Percentiles rank a stretch among this genome's conserved stretches.
phyloP scores from a whole-genome alignment of 495 filamentous ascomycete species.

The Talaromyces borbonicus region DNA sequence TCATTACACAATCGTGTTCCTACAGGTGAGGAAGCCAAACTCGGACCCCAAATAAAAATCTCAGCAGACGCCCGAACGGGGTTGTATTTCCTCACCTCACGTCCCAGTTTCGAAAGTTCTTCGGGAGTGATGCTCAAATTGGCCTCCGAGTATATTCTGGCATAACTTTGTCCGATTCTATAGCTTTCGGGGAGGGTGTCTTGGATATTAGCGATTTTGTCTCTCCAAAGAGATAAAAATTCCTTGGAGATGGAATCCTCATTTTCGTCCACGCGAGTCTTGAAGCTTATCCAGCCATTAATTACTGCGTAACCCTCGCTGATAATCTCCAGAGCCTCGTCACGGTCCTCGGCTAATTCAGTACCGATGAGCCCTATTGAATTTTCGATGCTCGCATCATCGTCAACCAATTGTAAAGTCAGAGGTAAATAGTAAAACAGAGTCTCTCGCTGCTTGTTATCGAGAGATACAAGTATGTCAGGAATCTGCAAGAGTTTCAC shows the following conservation, averaged over 20 bases:
- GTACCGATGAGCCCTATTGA: constrained; percentile 46
- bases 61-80: constrained; percentile 30
- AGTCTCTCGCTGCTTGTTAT: constrained; percentile 22
- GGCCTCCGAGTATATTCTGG: constrained; percentile 26
- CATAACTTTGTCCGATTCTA: constrained; percentile 31
- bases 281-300: constrained; percentile 30
- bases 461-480: constrained; percentile 19
- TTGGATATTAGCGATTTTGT: constrained; percentile 21
- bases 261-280: constrained; percentile 8
- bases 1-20: constrained; percentile 46
- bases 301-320: constrained; percentile 46
- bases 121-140: constrained; percentile 23
- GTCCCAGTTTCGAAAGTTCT: constrained; percentile 25
- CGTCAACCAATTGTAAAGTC: constrained; percentile 48
- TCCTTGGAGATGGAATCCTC: background rate
- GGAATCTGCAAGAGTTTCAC: constrained; percentile 40
- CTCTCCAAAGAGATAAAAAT: constrained; percentile 22
- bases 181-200: constrained; percentile 26
- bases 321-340: constrained; percentile 52
- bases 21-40: constrained; percentile 25
- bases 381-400: constrained; percentile 49
- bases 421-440: constrained; percentile 43
- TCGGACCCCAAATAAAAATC: constrained; percentile 25
- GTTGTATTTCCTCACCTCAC: constrained; percentile 28
- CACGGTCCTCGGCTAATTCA: constrained; percentile 38